Base-by-base conservation (phyloP, 2,329 filamentous ascomycete species). In the Fusarium haematococcum region DNA sequence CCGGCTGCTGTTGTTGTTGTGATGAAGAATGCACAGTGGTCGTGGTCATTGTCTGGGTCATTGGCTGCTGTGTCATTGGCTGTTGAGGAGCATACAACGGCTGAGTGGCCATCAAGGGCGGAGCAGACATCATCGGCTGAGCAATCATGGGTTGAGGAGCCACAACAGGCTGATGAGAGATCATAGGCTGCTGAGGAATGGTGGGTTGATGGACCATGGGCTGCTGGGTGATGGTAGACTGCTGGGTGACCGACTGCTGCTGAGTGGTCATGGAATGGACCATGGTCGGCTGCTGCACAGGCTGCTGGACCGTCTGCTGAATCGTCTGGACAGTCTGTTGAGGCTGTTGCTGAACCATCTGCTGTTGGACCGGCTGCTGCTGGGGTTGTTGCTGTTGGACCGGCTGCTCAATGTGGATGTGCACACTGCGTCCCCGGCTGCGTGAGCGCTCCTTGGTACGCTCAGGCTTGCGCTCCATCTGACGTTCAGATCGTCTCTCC, bases 391-490 rank as follows among this genome's bases (percentile, higher is more conserved):
- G 62, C 41, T 69, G 68, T 25, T 71, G 73, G n/a, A 20, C 27
- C 10, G 54, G 54, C 14, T 37, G 54, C 68, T 77, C 77, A 25
- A 79, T 79, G 72, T 79, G 77, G 27, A 79, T 79, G 64, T 79
- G 77, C 52, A 77, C 73, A 57, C 77, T 79, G 23, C 77, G 75
- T 27, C 77, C 77, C 35, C 77, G 77, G 37, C 77, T 79, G 52
- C 70, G 69, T 48, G 77, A 79, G 27, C 77, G 61, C 14, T 75
- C 68, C 63, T 73, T 77, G 27, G 66, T 61, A 18, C 74, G 75
- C 23, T 76, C 74, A 18, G 73, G 58, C 11, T 74, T 74, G 30
- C 63, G 73, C n/a, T 73, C 73, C 16, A 58, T 39, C n/a, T 71
- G 67, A 16, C 73, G 73, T 20, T 62, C 43, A 52, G 64, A 45